Evolutionary conservation across 192 early-diverging fungal genomes (phyloP), one percentile per base, ranked within the genome.

Genomic region (Coemansia sp.): DNA sequence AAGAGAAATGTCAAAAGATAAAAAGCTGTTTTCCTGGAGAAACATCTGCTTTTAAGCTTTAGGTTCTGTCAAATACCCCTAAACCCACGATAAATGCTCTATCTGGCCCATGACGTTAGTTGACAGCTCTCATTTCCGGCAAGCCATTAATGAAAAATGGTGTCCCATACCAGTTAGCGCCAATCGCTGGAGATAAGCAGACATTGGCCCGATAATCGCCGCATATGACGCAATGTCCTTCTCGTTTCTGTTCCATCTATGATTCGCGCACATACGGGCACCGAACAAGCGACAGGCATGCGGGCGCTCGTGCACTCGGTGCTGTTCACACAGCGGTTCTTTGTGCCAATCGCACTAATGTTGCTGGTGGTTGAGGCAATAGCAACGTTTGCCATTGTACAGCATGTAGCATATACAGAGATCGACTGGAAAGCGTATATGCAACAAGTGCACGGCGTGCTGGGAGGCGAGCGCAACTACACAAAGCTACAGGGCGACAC

Each of bases 351-450:
- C 9, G 65, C 75, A 4, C 56, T 43, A 2, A 37, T 43, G 25
- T 47, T 73, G 48, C 10, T 82, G 10, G 17, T 17, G 23, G 25
- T 66, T 12, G 79, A 82, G 11, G 25, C 22, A 2, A 12, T 51
- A 39, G 23, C 55, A 5, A 75, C 52, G 5, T 23, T 39, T 12
- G 51, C 53, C 4, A 69, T 82, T 5, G 64, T 82, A 3, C 66
- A 56, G 56, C 61, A 59, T 0, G 64, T 82, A 7, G 27, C 65
- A 45, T 79, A 98, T 72, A 96, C 96, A 2, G 93, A 98, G 71
- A 98, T 98, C 63, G 96, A 98, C 81, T 98, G 94, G 94, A 82
- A 69, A 15, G 88, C 96, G 10, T 98, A 98, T 63, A 96, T 98
- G 94, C 92, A 97, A 71, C 84, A 98, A 79, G 90, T 96, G 0